These are phyloP conservation scores for Lindgomyces ingoldianus DNA, from an alignment of 495 filamentous ascomycete species.

Conservation along the genomic window DNA sequence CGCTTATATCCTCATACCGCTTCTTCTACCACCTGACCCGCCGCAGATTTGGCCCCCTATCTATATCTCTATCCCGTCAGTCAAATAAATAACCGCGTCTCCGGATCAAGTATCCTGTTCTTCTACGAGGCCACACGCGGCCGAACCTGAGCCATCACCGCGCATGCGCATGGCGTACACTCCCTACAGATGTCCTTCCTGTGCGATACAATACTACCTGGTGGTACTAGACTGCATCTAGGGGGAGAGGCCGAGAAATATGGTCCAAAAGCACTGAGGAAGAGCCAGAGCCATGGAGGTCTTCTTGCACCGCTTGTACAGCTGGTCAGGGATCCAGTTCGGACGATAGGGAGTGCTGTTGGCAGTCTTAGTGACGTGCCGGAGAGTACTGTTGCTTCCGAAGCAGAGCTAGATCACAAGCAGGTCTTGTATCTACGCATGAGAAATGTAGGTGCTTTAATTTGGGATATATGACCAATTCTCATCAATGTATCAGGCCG, in stretches of 20 bases:
- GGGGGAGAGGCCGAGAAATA: slow-evolving; percentile 11
- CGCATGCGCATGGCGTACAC: slow-evolving; percentile 34
- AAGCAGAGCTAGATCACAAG: slow-evolving; percentile 20
- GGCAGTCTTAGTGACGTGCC: neutral
- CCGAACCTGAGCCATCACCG: slow-evolving; percentile 9
- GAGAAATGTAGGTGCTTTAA: slow-evolving; percentile 32
- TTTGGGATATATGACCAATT: neutral
- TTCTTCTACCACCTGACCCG: slow-evolving; percentile 7
- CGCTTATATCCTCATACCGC: slow-evolving; percentile 4
- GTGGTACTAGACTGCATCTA: slow-evolving; percentile 26
- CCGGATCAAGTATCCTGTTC: neutral
- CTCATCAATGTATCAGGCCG: slow-evolving; percentile 35
- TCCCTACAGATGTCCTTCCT: slow-evolving; percentile 38
- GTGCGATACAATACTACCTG: slow-evolving; percentile 34
- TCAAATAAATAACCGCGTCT: neutral
- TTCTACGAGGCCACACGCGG: slow-evolving; percentile 31
- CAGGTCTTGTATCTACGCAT: slow-evolving; percentile 39
- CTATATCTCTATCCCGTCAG: neutral
- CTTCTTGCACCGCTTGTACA: slow-evolving; percentile 35
- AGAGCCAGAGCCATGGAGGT: slow-evolving; percentile 30
- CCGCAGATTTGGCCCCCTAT: neutral
- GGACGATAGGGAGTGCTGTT: slow-evolving; percentile 24
- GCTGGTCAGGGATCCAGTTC: slow-evolving; percentile 34
- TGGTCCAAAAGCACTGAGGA: slow-evolving; percentile 8
- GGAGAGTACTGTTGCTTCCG: neutral